phyloP scores from a whole-genome alignment of 1,139 yeast genomes.

The Pichia sorboxylosa region DNA sequence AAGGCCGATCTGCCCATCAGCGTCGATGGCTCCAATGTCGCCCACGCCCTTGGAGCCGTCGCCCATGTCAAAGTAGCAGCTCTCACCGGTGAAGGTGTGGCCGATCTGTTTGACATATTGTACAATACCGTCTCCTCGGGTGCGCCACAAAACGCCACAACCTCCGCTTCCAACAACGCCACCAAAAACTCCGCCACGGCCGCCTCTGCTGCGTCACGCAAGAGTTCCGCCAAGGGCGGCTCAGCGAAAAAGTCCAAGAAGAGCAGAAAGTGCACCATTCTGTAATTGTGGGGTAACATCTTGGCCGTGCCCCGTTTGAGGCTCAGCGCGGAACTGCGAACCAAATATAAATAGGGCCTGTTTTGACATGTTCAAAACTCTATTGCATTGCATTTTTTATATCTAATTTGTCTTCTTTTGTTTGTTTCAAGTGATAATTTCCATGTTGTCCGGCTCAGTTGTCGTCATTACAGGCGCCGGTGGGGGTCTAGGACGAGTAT shows the following conservation, averaged over 20 bases:
- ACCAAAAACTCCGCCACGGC: conserved; percentile 2
- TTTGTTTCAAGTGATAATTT: too few species aligned
- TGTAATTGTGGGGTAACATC: too few species aligned
- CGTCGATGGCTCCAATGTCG: conserved; percentile 22
- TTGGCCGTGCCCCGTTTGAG: too few species aligned
- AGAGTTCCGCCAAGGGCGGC: neutral
- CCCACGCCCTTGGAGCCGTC: conserved; percentile 46
- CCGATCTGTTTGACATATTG: conserved; percentile 46
- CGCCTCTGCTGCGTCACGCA: neutral
- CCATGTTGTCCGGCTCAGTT: too few species aligned
- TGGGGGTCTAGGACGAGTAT: conserved; percentile 87
- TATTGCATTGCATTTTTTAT: too few species aligned
- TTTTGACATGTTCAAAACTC: too few species aligned
- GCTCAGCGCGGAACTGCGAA: too few species aligned
- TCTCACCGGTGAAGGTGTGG: conserved; percentile 53
- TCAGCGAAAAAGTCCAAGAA: neutral
- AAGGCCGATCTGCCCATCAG: conserved; percentile 48
- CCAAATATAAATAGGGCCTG: too few species aligned
- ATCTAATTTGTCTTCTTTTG: too few species aligned
- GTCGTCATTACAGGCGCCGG: conserved; percentile 96
- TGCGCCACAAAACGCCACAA: neutral
- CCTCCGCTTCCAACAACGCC: conserved; percentile 1
- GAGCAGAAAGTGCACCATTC: conserved; percentile 21
- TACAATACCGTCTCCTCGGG: conserved; percentile 20
- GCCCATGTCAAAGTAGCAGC: conserved; percentile 80